These are phyloP conservation scores for Cylindricascospora bacillispora DNA, from an alignment of 1,139 yeast species.

Conservation along the genomic window DNA sequence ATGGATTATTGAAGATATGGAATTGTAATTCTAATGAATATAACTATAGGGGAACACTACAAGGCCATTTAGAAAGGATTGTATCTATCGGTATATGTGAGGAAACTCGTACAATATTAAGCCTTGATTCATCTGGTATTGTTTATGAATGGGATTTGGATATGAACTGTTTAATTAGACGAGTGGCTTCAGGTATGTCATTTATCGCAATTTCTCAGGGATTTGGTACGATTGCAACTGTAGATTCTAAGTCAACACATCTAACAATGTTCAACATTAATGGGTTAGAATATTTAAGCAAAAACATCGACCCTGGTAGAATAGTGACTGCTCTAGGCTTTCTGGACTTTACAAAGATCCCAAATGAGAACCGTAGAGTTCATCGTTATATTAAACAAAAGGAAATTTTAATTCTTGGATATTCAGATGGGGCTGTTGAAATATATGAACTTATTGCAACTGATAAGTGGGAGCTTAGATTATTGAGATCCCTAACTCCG, in stretches of 20 bases:
- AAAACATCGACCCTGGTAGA: too few species aligned
- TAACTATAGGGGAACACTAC: conserved; percentile 25
- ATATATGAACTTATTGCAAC: conserved; percentile 27
- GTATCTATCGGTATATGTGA: conserved; percentile 33
- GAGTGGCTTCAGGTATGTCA: conserved; percentile 24
- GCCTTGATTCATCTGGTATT: conserved; percentile 38
- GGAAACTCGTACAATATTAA: conserved; percentile 40
- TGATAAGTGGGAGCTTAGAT: too few species aligned
- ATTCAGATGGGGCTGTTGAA: conserved; percentile 21
- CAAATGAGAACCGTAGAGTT: too few species aligned
- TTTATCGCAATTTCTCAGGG: conserved; percentile 40
- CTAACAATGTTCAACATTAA: conserved; percentile 36
- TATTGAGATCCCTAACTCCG: too few species aligned
- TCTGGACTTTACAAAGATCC: conserved; percentile 17
- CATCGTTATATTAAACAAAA: conserved; percentile 28
- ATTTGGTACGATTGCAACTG: conserved; percentile 41
- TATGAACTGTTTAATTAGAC: conserved; percentile 36
- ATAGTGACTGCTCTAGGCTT: conserved; percentile 15
- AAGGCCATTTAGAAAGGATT: conserved; percentile 42
- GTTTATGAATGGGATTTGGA: conserved; percentile 50
- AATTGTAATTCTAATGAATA: conserved; percentile 17
- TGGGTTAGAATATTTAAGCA: conserved; percentile 29
- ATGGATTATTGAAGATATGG: conserved; percentile 49
- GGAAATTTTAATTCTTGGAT: conserved; percentile 29
- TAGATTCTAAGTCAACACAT: conserved; percentile 6